Evolutionary conservation across 2,329 filamentous ascomycete species (phyloP), one percentile per base, ranked within the genome.

Genomic region (Fusarium gaditjirri): DNA sequence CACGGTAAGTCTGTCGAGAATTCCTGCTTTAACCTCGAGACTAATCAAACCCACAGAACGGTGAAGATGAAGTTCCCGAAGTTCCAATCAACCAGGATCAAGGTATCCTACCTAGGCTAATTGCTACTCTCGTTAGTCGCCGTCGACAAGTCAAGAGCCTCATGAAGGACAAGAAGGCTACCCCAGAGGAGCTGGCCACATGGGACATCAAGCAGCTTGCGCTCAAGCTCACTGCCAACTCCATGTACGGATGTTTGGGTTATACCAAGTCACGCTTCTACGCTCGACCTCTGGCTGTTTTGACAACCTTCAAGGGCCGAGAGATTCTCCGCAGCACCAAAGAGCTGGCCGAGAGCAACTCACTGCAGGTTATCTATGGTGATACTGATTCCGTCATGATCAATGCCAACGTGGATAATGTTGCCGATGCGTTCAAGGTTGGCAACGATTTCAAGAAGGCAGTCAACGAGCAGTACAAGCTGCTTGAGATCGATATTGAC

Each of bases 351-450:
- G 96, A 99, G 83, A 93, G 90, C 77, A 95, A 93, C 75, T 92
- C 94, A 66, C 88, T 99, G 35, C 93, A 96, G 78, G 96, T 99
- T 80, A 98, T 99, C 71, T 99, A 99, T 77, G 96, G 96, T 84
- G 96, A 99, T 83, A 99, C 96, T 17, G 96, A 99, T 83, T 99
- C 96, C 13, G 96, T 99, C 83, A 99, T 99, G 96, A 98, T 99
- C 86, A 99, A 99, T 79, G 97, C 96, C 71, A 98, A 98, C 78
- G 94, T 96, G 61, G 94, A 98, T 82, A 97, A 93, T 74, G 93
- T 98, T 35, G 90, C 93, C 36, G 94, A 97, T 77, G 96, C 96
- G 4, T 85, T 98, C 76, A 95, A 93, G 79, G 93, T 99, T 56
- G 97, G 96, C 63, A 91, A 94, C 47, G 94, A 98, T 71, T 98